Evolutionary conservation across 2,329 filamentous ascomycete genomes (phyloP).

Genomic region (Verticillium alfalfae): DNA sequence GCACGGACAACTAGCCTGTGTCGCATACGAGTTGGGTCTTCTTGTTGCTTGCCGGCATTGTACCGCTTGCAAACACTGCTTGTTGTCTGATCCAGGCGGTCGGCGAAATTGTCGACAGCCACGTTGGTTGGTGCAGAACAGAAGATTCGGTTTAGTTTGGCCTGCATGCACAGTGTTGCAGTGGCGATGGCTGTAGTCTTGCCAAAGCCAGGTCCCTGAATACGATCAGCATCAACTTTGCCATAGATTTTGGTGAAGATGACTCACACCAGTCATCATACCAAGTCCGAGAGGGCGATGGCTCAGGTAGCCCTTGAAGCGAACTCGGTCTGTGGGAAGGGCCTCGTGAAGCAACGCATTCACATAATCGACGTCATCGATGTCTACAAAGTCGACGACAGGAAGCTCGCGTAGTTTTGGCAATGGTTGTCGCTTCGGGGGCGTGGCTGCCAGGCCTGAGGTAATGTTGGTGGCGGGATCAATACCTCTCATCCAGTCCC

Average conservation of each 20-base stretch:
- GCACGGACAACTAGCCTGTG: conserved; percentile 5
- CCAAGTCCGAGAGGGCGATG: background rate
- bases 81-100: background rate
- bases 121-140: conserved; percentile 10
- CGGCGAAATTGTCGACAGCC: conserved; percentile 12
- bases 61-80: background rate
- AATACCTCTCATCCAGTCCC: background rate
- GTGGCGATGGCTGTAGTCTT: conserved; percentile 8
- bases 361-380: background rate
- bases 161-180: conserved; percentile 2
- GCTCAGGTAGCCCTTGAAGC: background rate
- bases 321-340: background rate
- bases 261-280: conserved; percentile 3
- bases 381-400: background rate
- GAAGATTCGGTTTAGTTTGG: conserved; percentile 4
- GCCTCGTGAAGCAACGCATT: background rate
- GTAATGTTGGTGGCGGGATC: background rate
- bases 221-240: background rate
- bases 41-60: background rate
- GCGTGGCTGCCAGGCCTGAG: background rate
- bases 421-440: background rate
- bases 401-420: background rate
- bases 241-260: background rate
- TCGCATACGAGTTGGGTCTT: background rate
- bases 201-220: conserved; percentile 11